Conservation (phyloP, 1,284 basidiomycete genomes). For the Ceratobasidium papillatum region DNA sequence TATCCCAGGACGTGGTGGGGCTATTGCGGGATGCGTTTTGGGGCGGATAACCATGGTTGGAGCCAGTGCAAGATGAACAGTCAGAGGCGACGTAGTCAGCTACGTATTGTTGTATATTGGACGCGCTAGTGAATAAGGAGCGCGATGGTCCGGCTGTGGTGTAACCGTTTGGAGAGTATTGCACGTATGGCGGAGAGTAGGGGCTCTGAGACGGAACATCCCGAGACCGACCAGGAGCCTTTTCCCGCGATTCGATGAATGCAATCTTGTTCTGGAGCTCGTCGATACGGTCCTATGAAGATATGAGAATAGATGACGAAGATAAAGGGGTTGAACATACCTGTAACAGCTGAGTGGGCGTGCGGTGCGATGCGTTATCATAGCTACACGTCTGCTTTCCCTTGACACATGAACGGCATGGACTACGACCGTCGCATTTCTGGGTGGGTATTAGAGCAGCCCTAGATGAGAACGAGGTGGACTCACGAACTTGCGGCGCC, state of each 20-base stretch:
- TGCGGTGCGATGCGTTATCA: conserved; percentile 28
- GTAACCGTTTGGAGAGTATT: conserved; percentile 26
- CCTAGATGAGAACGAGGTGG: neutral
- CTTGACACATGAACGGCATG: conserved; percentile 31
- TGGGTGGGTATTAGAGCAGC: neutral
- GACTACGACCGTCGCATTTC: conserved; percentile 34
- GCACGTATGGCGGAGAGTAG: conserved; percentile 13
- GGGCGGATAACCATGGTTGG: conserved; percentile 10
- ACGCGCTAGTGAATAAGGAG: conserved; percentile 23
- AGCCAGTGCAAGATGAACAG: conserved; percentile 18
- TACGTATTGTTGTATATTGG: neutral
- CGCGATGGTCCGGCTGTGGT: conserved; percentile 18
- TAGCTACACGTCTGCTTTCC: conserved; percentile 34
- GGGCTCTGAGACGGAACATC: conserved; percentile 5
- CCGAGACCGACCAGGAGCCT: neutral
- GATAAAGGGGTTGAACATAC: neutral
- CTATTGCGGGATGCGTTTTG: neutral
- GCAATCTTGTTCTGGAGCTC: conserved; percentile 34
- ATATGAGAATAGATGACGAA: neutral
- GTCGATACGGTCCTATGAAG: conserved; percentile 30
- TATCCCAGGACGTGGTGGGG: conserved; percentile 20
- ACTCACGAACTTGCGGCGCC: conserved; percentile 37
- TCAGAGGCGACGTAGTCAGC: conserved; percentile 37
- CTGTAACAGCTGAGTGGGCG: conserved; percentile 26
- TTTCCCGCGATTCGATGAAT: conserved; percentile 20